Conservation (phyloP, 495 filamentous ascomycete genomes). For the Penicillium roqueforti region DNA sequence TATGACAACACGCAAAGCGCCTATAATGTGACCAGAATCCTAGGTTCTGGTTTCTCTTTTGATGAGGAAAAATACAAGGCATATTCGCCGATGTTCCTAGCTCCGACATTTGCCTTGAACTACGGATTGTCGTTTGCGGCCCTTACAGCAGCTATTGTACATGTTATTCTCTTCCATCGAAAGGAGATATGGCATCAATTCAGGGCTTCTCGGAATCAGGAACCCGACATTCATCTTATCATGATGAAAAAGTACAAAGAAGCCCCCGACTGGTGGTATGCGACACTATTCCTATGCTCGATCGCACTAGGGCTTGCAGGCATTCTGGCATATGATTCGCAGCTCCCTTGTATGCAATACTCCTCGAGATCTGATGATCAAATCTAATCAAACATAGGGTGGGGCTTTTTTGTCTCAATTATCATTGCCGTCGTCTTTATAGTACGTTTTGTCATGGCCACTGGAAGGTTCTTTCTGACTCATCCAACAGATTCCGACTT, state of each 20-base stretch:
- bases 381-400: constrained; percentile 37
- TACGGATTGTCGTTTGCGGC: constrained; percentile 62
- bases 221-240: constrained; percentile 41
- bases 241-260: constrained; percentile 27
- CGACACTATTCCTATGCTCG: constrained; percentile 29
- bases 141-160: constrained; percentile 53
- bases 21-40: constrained; percentile 53
- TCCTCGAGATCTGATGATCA: background rate
- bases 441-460: constrained; percentile 5
- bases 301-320: constrained; percentile 49
- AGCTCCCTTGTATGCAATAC: constrained; percentile 36
- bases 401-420: constrained; percentile 54
- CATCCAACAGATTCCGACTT: constrained; percentile 19
- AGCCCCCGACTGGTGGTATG: constrained; percentile 27
- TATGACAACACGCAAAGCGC: constrained; percentile 56
- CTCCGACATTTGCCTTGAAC: constrained; percentile 56
- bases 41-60: constrained; percentile 48
- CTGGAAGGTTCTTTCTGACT: background rate
- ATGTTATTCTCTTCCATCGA: constrained; percentile 54
- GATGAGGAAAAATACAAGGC: constrained; percentile 52
- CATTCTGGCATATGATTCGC: constrained; percentile 54
- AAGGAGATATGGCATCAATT: constrained; percentile 54
- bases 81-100: constrained; percentile 60
- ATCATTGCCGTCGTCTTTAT: constrained; percentile 24
- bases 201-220: constrained; percentile 47